Evolutionary conservation across 371 early-diverging fungal genomes (phyloP), one percentile per base, ranked within the genome.

Genomic region (Saksenaea vasiformis): DNA sequence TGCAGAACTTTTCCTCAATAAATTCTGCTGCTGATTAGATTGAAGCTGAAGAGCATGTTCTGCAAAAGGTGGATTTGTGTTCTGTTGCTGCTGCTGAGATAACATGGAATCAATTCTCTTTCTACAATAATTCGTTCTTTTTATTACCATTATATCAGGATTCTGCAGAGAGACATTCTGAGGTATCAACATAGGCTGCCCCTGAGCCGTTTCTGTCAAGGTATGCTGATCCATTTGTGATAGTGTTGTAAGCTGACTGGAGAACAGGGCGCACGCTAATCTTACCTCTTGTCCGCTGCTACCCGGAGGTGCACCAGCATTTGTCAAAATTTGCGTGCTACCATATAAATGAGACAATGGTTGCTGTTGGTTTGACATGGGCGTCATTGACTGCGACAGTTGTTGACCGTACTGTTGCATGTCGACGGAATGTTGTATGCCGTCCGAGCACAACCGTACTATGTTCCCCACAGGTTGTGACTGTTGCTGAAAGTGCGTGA

Each of bases 391-490:
- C 51, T 47, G 51, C 51, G 51, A 47, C 51, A 47, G 22, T 47
- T 17, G 27, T 22, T 47, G 51, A 5, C 51, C 22, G 22, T 47
- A 47, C 51, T 47, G 51, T 47, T 47, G 51, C 51, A 47, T 47
- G 51, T 47, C 51, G 22, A 47, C 51, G 51, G 51, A 22, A 47
- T 47, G 51, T 22, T 22, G 51, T 47, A 22, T 17, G n/a, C 51
- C 51, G 10, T 47, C 51, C 51, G 51, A 47, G 24, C 51, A 47
- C 3, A 47, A 22, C 17, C 51, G 51, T 22, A 47, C 51, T 22
- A 22, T 47, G 51, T 47, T 47, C 51, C 51, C 51, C 51, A 47
- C 51, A 47, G 51, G 51, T 10, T 26, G 51, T 47, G 51, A 47
- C 51, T 47, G 51, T 47, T 47, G 22, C 26, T 47, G 51, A 47